A percentile compares a stretch with the other conserved stretches of the same genome.
Evolutionary conservation across 1,139 yeast species (phyloP).

Genomic region (Suhomyces panamericanus): DNA sequence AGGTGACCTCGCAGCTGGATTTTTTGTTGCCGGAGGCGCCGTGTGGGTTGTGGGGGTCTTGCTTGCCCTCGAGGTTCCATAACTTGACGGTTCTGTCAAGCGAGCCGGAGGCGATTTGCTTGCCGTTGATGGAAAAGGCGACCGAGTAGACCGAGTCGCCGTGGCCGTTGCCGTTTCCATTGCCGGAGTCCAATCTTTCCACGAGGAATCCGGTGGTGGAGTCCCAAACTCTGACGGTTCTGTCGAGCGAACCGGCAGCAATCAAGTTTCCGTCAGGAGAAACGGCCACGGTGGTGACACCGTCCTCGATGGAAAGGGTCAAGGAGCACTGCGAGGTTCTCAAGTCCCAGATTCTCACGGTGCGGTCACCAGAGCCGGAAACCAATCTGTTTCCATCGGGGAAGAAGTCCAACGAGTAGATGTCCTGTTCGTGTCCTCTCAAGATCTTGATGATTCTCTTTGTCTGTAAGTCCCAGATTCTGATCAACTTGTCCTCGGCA

Average conservation of each 20-base stretch:
- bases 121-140: conserved; percentile 88
- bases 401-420: conserved; percentile 92
- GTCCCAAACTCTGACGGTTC: conserved; percentile 97
- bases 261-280: conserved; percentile 93
- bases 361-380: conserved; percentile 95
- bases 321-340: conserved; percentile 87
- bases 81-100: conserved; percentile 93
- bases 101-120: conserved; percentile 92
- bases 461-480: conserved; percentile 94
- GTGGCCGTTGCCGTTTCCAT: conserved; percentile 87
- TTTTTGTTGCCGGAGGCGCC: conserved; percentile 33
- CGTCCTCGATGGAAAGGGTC: conserved; percentile 91
- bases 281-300: conserved; percentile 96
- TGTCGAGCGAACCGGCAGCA: conserved; percentile 95
- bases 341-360: conserved; percentile 96
- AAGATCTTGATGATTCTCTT: conserved; percentile 84
- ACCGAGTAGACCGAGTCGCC: conserved; percentile 96
- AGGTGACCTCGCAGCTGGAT: conserved; percentile 84
- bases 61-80: conserved; percentile 78
- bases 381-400: conserved; percentile 94
- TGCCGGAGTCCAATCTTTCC: conserved; percentile 89
- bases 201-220: conserved; percentile 90
- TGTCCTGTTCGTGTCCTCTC: conserved; percentile 97
- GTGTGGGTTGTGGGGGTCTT: conserved; percentile 45
- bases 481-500: conserved; percentile 93